Conservation (phyloP, 352 stramenopile genomes). For the Blastocystis hominis region DNA sequence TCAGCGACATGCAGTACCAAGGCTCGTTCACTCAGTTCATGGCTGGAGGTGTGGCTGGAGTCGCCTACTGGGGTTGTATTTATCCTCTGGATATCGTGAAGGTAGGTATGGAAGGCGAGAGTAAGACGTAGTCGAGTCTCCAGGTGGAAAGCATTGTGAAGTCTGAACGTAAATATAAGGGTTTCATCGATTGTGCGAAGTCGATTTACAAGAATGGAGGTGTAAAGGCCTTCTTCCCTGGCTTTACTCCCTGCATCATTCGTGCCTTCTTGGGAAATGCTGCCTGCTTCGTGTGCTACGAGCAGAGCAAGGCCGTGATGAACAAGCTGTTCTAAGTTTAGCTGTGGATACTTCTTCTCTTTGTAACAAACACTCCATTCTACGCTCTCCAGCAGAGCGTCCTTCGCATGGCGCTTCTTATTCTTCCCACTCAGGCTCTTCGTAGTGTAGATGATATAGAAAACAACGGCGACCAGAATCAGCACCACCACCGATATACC, state of each 20-base stretch:
- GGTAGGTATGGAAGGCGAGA: background rate
- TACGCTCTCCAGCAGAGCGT: background rate
- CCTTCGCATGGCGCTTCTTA: background rate
- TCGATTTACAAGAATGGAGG: constrained; percentile 27
- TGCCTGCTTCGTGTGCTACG: constrained; percentile 54
- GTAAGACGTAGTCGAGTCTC: background rate
- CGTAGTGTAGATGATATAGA: background rate
- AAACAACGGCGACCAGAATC: background rate
- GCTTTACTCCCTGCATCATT: constrained; percentile 56
- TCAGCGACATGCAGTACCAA: constrained; percentile 56
- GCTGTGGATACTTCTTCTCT: background rate
- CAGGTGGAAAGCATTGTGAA: constrained; percentile 53
- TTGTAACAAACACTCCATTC: background rate
- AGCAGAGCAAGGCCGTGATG: constrained; percentile 53
- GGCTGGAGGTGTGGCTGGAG: constrained; percentile 49
- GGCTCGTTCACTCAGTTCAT: constrained; percentile 54
- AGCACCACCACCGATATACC: background rate
- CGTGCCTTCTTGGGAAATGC: constrained; percentile 53
- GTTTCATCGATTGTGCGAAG: constrained; percentile 56
- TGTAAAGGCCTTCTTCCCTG: constrained; percentile 54
- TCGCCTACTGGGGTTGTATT: constrained; percentile 48
- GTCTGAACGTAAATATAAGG: constrained; percentile 47
- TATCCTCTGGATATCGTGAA: constrained; percentile 57
- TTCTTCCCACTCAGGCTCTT: background rate
- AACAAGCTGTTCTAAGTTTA: constrained; percentile 49